These are phyloP conservation scores for Dictyostelium firmibasis DNA, from an alignment of 78 protist species.

Conservation along the genomic window DNA sequence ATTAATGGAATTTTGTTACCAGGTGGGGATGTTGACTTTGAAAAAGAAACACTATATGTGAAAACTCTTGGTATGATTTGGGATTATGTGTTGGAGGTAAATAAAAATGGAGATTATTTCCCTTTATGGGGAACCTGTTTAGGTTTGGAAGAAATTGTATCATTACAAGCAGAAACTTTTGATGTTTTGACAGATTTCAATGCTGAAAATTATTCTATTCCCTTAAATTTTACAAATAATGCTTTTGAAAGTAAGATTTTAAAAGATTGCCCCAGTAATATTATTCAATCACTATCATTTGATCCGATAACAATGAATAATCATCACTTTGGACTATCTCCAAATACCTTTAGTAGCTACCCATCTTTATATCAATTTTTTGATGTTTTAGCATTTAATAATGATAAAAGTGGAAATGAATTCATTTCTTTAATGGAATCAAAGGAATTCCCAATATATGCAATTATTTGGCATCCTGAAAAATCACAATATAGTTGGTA, in stretches of 20 bases:
- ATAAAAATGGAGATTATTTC: slow-evolving; percentile 61
- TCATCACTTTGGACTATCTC: slow-evolving; percentile 84
- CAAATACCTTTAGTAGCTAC: not conserved
- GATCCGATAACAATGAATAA: slow-evolving; percentile 82
- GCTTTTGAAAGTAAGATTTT: not conserved
- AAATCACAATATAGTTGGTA: slow-evolving; percentile 78
- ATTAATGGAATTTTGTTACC: slow-evolving; percentile 89
- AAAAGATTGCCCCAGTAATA: not conserved
- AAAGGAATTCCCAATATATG: slow-evolving; percentile 81
- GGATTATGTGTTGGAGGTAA: not conserved
- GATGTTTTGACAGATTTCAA: slow-evolving; percentile 64
- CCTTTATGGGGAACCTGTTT: slow-evolving; percentile 94
- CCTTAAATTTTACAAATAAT: slow-evolving; percentile 50
- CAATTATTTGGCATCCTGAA: slow-evolving; percentile 94
- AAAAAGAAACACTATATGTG: slow-evolving; percentile 5
- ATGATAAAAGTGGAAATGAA: slow-evolving; percentile 64
- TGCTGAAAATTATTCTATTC: slow-evolving; percentile 71
- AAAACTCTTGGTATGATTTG: slow-evolving; percentile 29
- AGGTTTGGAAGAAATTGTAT: slow-evolving; percentile 89
- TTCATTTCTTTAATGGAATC: slow-evolving; percentile 89
- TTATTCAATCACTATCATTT: not conserved
- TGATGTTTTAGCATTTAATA: slow-evolving; percentile 74
- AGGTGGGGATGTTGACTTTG: slow-evolving; percentile 86
- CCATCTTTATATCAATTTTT: slow-evolving; percentile 25
- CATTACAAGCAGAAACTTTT: slow-evolving; percentile 24